A percentile compares a stretch with the other conserved stretches of the same genome.
These are phyloP conservation scores for Yamadazyma laniorum DNA, from an alignment of 805 yeast species.

Conservation along the genomic window DNA sequence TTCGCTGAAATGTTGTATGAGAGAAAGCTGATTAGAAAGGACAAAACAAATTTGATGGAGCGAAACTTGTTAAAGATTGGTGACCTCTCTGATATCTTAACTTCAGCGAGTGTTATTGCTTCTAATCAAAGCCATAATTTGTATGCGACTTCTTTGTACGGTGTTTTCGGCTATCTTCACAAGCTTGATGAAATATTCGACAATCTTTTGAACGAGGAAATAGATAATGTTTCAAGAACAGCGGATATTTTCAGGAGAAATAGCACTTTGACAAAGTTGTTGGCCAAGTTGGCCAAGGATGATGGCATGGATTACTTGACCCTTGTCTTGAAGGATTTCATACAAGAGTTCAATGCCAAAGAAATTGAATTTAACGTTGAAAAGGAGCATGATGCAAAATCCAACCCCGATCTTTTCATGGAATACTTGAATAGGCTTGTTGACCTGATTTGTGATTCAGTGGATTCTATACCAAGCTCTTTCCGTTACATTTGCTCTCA, in stretches of 20 bases:
- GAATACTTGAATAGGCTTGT: conserved; percentile 56
- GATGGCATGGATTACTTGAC: conserved; percentile 61
- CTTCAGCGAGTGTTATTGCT: conserved; percentile 59
- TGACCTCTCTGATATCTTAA: conserved; percentile 41
- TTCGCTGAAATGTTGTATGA: conserved; percentile 62
- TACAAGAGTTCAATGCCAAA: conserved; percentile 49
- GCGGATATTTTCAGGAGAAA: conserved; percentile 78
- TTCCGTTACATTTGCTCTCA: conserved; percentile 69
- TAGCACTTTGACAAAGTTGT: conserved; percentile 75
- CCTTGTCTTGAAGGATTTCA: conserved; percentile 52
- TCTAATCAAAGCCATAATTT: conserved; percentile 69
- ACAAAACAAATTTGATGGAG: conserved; percentile 28
- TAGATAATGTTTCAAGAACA: conserved; percentile 55
- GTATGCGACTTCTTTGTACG: conserved; percentile 62
- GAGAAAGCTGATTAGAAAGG: conserved; percentile 21
- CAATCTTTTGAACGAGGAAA: conserved; percentile 60
- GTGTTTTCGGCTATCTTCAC: conserved; percentile 45
- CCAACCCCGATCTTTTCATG: conserved; percentile 45
- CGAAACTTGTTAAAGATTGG: conserved; percentile 26
- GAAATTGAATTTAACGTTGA: conserved; percentile 66
- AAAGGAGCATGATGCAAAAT: conserved; percentile 30
- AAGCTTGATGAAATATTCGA: conserved; percentile 47
- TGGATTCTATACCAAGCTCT: conserved; percentile 63
- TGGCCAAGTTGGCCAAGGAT: conserved; percentile 68
- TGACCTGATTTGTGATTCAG: conserved; percentile 55